Percentiles rank a stretch among this genome's conserved stretches.
phyloP scores from a whole-genome alignment of 2,329 filamentous ascomycete species.

The Paramyrothecium roridum region DNA sequence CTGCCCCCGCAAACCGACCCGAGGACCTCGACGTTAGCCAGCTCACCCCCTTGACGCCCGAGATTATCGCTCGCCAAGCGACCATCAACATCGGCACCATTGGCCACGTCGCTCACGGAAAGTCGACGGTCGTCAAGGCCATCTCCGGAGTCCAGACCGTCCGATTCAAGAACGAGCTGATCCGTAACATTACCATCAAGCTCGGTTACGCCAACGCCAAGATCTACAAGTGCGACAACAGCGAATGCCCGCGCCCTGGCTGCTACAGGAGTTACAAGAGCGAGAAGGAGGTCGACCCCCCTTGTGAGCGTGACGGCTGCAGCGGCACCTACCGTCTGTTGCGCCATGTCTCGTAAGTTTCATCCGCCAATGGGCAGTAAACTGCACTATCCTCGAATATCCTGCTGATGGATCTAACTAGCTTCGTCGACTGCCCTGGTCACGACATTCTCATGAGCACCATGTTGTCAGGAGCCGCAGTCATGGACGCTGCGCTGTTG shows the following conservation, averaged over 20 bases:
- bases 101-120: constrained; percentile 97
- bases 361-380: neutral
- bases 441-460: constrained; percentile 99
- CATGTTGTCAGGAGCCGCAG: constrained; percentile 98
- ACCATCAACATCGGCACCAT: constrained; percentile 99
- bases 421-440: constrained; percentile 97
- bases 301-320: constrained; percentile 92
- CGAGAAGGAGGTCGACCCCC: constrained; percentile 96
- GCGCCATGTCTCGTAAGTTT: constrained; percentile 84
- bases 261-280: constrained; percentile 98
- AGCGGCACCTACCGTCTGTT: constrained; percentile 81
- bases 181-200: constrained; percentile 99
- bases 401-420: constrained; percentile 53
- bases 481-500: constrained; percentile 97
- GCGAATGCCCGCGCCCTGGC: constrained; percentile 84
- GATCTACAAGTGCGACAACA: constrained; percentile 97
- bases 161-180: constrained; percentile 98
- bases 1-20: constrained; percentile 87
- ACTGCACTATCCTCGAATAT: neutral
- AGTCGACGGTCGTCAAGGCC: constrained; percentile 97
- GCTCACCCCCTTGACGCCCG: constrained; percentile 83
- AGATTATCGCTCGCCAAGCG: constrained; percentile 96
- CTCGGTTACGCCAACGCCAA: constrained; percentile 99
- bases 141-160: constrained; percentile 99
- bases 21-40: constrained; percentile 78